Conservation (phyloP, 768 basidiomycete genomes). For the Hygrophoropsis aurantiaca region DNA sequence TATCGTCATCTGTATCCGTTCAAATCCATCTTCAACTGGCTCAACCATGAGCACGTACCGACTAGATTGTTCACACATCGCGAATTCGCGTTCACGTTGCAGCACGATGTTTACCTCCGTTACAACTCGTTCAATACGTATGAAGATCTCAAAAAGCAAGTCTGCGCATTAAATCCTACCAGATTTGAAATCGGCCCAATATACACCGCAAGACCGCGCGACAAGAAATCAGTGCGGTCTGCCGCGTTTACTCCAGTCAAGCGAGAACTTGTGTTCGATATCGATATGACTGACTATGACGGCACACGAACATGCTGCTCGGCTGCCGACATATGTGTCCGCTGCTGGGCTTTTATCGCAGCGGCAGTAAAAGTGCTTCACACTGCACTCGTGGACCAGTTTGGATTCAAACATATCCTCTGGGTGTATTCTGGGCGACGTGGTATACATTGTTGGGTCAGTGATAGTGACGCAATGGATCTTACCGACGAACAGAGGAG, state of each 20-base stretch:
- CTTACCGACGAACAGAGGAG: conserved; percentile 90
- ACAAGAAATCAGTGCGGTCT: conserved; percentile 81
- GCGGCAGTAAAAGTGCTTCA: conserved; percentile 90
- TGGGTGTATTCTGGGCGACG: conserved; percentile 99
- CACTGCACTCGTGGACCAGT: conserved; percentile 76
- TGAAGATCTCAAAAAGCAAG: conserved; percentile 91
- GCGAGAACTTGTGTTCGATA: conserved; percentile 98
- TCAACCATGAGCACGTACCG: conserved; percentile 86
- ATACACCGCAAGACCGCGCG: conserved; percentile 83
- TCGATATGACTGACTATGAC: conserved; percentile 99
- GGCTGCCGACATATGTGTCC: conserved; percentile 84
- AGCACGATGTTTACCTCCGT: conserved; percentile 88
- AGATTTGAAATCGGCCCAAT: conserved; percentile 98
- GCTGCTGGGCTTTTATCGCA: conserved; percentile 95
- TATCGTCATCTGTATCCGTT: conserved; percentile 93
- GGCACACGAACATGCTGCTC: conserved; percentile 92
- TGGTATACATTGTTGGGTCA: conserved; percentile 98
- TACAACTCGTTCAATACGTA: conserved; percentile 87
- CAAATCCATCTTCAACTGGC: conserved; percentile 90
- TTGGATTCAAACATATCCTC: conserved; percentile 85
- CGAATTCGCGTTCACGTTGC: conserved; percentile 94
- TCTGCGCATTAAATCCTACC: conserved; percentile 79
- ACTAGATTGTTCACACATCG: conserved; percentile 86
- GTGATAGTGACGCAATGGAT: conserved; percentile 82
- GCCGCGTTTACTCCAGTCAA: conserved; percentile 67